These are phyloP conservation scores for Boletellus ananas DNA, from an alignment of 768 basidiomycete species.

Conservation along the genomic window DNA sequence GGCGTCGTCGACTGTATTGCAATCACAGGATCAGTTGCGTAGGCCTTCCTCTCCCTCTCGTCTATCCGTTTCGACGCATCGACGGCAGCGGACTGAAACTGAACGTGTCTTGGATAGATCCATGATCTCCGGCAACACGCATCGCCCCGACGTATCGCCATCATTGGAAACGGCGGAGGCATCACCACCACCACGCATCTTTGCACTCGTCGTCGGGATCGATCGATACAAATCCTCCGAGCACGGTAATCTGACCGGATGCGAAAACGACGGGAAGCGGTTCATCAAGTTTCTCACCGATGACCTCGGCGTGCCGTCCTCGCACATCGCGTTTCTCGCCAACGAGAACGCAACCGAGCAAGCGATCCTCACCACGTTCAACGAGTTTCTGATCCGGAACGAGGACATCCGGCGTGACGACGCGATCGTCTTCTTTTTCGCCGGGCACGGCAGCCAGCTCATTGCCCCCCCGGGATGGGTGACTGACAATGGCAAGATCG, in stretches of 20 bases:
- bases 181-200: slow-evolving; percentile 10
- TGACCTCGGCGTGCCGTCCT: slow-evolving; percentile 11
- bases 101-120: neutral
- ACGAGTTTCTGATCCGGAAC: slow-evolving; percentile 10
- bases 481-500: slow-evolving; percentile 10
- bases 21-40: too few relatives aligned
- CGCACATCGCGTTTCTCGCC: slow-evolving; percentile 13
- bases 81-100: too few relatives aligned
- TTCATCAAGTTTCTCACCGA: slow-evolving; percentile 9
- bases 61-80: too few relatives aligned
- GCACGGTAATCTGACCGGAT: slow-evolving; percentile 1
- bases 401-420: slow-evolving; percentile 10
- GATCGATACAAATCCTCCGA: slow-evolving; percentile 5
- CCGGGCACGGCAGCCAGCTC: slow-evolving; percentile 12
- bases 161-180: neutral
- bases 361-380: slow-evolving; percentile 5
- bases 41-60: too few relatives aligned
- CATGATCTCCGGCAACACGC: neutral
- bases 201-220: slow-evolving; percentile 16
- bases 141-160: neutral
- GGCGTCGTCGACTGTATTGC: too few relatives aligned
- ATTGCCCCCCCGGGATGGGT: slow-evolving; percentile 18
- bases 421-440: slow-evolving; percentile 17
- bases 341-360: slow-evolving; percentile 11
- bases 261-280: slow-evolving; percentile 16